These are phyloP conservation scores for Alternaria rosae DNA, from an alignment of 2,329 filamentous ascomycete species.

Conservation along the genomic window DNA sequence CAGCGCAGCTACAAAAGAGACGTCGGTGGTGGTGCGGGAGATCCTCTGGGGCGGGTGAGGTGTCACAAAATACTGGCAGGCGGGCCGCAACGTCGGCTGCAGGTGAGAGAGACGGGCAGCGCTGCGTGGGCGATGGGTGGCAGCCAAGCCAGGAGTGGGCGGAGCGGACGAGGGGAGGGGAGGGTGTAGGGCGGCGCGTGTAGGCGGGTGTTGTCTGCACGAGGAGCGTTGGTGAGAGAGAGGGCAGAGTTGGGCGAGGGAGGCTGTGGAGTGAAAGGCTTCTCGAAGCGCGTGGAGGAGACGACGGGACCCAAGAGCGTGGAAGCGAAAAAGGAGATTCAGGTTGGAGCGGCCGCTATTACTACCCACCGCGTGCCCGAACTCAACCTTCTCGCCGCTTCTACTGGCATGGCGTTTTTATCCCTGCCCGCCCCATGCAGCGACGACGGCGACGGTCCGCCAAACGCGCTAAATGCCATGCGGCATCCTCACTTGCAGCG, in stretches of 20 bases:
- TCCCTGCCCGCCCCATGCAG: constrained; percentile 35
- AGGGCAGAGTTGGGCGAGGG: constrained; percentile 1
- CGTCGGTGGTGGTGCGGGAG: constrained; percentile 29
- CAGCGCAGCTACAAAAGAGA: background rate
- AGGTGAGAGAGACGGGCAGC: constrained; percentile 34
- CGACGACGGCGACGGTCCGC: constrained; percentile 32
- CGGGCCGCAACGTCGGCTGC: constrained; percentile 45
- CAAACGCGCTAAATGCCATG: constrained; percentile 29
- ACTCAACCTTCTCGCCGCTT: constrained; percentile 38
- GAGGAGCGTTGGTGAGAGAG: background rate
- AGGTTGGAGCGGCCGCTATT: constrained; percentile 43
- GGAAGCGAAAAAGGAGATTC: constrained; percentile 47
- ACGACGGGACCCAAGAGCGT: constrained; percentile 41
- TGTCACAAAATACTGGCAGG: constrained; percentile 37
- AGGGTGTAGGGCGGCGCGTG: constrained; percentile 2
- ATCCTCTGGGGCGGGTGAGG: constrained; percentile 36
- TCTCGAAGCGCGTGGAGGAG: constrained; percentile 44
- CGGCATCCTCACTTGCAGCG: constrained; percentile 17
- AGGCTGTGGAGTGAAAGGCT: constrained; percentile 29
- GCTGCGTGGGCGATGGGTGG: constrained; percentile 19
- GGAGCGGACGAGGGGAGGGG: constrained; percentile 1
- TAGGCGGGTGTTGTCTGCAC: background rate
- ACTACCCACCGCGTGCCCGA: constrained; percentile 40
- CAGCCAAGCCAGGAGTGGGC: constrained; percentile 15
- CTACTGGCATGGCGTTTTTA: constrained; percentile 29